These are phyloP conservation scores for Aspergillus costaricaensis DNA, from an alignment of 2,329 filamentous ascomycete species.

Conservation along the genomic window DNA sequence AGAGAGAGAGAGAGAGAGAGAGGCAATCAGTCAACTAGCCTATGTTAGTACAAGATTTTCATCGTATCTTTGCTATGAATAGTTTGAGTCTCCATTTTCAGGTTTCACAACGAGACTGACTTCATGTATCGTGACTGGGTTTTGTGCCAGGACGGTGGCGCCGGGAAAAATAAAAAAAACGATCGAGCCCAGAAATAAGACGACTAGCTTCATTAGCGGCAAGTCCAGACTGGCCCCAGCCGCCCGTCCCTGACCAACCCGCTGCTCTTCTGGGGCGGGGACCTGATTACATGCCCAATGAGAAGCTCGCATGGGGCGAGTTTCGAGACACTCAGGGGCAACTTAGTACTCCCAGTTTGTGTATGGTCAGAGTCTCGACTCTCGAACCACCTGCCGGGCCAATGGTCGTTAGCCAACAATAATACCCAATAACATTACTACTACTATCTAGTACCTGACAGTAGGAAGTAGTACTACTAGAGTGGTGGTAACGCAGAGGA, in stretches of 20 bases:
- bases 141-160: neutral
- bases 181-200: neutral
- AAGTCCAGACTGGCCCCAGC: slow-evolving; percentile 16
- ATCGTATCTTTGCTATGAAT: too few species aligned
- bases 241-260: neutral
- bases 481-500: neutral
- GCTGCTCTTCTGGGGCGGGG: slow-evolving; percentile 6
- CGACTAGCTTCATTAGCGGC: neutral
- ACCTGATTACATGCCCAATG: slow-evolving; percentile 11
- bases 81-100: neutral
- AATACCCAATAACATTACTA: neutral
- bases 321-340: slow-evolving; percentile 26
- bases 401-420: neutral
- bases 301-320: neutral
- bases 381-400: slow-evolving; percentile 16
- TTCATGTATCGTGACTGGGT: neutral
- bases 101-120: neutral
- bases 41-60: too few species aligned
- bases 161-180: neutral
- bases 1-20: too few species aligned
- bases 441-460: slow-evolving; percentile 2
- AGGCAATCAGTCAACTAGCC: too few species aligned
- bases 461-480: neutral
- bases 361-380: slow-evolving; percentile 19
- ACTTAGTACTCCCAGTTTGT: neutral